phyloP scores from a whole-genome alignment of 2,329 filamentous ascomycete genomes.

The Penicillium italicum region DNA sequence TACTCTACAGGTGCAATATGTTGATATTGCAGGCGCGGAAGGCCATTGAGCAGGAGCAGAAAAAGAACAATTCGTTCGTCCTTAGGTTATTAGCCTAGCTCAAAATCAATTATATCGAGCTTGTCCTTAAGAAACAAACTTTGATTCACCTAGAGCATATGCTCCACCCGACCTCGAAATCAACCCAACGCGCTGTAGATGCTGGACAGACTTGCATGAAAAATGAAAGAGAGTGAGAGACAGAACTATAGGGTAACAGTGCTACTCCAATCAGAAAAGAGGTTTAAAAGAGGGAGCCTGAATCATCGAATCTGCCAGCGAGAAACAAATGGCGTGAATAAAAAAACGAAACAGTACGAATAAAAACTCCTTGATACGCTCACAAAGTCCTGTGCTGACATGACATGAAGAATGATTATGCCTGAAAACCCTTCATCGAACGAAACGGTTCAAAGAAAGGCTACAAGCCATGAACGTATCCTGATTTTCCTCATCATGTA shows the following conservation, averaged over 20 bases:
- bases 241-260: not conserved
- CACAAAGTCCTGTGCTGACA: slow-evolving; percentile 7
- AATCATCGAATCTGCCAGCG: not conserved
- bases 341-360: slow-evolving; percentile 6
- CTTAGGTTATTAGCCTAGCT: not conserved
- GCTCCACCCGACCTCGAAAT: not conserved
- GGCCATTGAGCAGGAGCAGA: not conserved
- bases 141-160: not conserved
- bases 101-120: not conserved
- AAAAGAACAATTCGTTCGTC: not conserved
- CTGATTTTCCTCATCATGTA: slow-evolving; percentile 29
- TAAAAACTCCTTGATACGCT: slow-evolving; percentile 11
- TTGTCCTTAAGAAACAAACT: not conserved
- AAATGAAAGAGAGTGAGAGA: not conserved
- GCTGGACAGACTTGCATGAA: not conserved
- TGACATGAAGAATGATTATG: slow-evolving; percentile 9
- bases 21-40: not conserved
- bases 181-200: not conserved
- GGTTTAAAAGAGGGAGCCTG: not conserved
- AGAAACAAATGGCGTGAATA: slow-evolving; percentile 2
- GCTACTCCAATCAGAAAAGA: not conserved
- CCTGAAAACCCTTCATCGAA: not conserved
- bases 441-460: not conserved
- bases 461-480: slow-evolving; percentile 22
- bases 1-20: not conserved